These are phyloP conservation scores for Globisporangium emineosum DNA, from an alignment of 352 stramenopile genomes.

Conservation along the genomic window DNA sequence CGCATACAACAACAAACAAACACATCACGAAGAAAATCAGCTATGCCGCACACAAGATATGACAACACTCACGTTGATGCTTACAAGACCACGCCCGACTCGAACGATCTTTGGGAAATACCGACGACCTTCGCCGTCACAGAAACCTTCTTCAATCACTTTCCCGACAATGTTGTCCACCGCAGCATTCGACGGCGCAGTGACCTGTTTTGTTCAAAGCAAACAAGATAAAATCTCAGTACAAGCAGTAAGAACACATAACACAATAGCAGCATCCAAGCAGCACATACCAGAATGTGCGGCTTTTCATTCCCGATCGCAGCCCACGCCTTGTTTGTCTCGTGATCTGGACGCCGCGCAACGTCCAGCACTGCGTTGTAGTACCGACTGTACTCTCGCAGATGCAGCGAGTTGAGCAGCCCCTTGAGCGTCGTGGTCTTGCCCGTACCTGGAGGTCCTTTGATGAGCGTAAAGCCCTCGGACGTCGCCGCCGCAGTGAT, in stretches of 20 bases:
- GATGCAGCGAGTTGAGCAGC: conserved; percentile 89
- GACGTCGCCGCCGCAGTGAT: conserved; percentile 86
- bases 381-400: conserved; percentile 91
- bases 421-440: conserved; percentile 93
- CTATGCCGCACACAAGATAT: too few species aligned
- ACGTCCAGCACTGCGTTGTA: conserved; percentile 89
- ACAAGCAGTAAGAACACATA: not conserved
- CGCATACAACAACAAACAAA: not conserved
- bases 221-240: not conserved
- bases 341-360: conserved; percentile 65
- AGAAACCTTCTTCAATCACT: conserved; percentile 94
- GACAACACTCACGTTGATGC: conserved; percentile 16
- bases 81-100: conserved; percentile 82
- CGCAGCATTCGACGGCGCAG: conserved; percentile 93
- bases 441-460: conserved; percentile 86
- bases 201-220: conserved; percentile 38
- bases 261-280: not conserved
- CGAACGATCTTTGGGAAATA: conserved; percentile 96
- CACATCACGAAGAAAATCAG: not conserved
- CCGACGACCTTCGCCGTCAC: conserved; percentile 89
- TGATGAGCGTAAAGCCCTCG: conserved; percentile 91
- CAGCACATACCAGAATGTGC: conserved; percentile 79
- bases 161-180: conserved; percentile 97
- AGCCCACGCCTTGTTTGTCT: conserved; percentile 82
- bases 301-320: conserved; percentile 88